Percentiles rank a stretch among this genome's conserved stretches.
Conservation (phyloP, 371 early-diverging fungal genomes). For the Chytridiales sp. region DNA sequence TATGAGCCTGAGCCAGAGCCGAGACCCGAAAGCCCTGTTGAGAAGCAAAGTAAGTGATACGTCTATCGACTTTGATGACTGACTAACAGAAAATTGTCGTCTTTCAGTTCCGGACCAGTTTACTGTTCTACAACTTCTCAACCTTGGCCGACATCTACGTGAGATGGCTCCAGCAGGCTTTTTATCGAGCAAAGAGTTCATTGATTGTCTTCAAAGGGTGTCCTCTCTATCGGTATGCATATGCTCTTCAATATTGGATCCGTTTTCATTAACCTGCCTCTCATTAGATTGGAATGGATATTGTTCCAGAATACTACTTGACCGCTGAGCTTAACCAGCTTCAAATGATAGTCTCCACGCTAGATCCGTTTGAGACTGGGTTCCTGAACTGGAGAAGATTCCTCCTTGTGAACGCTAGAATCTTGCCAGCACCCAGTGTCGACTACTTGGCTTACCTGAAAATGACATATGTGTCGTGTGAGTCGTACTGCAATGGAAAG, state of each 20-base stretch:
- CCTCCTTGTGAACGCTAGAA: constrained; percentile 36
- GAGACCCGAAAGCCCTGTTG: constrained; percentile 53
- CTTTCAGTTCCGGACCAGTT: constrained; percentile 51
- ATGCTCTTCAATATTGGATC: not conserved
- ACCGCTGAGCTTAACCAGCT: constrained; percentile 34
- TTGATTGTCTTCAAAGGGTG: constrained; percentile 35
- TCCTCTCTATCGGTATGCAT: constrained; percentile 24
- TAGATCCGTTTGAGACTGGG: constrained; percentile 58
- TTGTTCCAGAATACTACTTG: constrained; percentile 45
- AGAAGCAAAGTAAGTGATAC: constrained; percentile 42
- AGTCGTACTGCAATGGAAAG: constrained; percentile 32
- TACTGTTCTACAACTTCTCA: constrained; percentile 49
- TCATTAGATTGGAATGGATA: constrained; percentile 40
- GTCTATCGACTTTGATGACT: not conserved
- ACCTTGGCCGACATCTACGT: constrained; percentile 38
- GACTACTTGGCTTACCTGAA: constrained; percentile 30
- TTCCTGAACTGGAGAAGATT: constrained; percentile 55
- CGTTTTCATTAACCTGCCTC: too few relatives aligned
- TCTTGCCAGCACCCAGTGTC: constrained; percentile 43
- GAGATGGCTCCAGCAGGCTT: constrained; percentile 41
- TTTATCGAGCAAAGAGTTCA: constrained; percentile 41
- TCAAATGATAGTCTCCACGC: constrained; percentile 38
- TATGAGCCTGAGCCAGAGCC: constrained; percentile 54
- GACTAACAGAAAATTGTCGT: not conserved
- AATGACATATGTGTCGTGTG: constrained; percentile 13